Conservation (phyloP, 345 rosid species). For the Aethionema arabicum region DNA sequence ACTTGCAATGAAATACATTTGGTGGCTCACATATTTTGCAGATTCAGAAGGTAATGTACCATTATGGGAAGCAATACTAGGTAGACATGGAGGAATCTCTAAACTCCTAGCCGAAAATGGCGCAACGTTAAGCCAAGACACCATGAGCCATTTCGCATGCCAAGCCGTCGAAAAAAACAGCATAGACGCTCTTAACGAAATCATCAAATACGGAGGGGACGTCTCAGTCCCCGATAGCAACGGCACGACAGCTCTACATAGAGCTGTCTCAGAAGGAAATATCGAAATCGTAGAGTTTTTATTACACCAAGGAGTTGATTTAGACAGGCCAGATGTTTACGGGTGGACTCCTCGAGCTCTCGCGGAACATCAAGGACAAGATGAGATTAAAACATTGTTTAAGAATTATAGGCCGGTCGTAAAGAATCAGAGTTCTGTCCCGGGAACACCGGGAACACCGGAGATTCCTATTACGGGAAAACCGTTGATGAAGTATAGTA, state of each 20-base stretch:
- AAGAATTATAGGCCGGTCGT: neutral
- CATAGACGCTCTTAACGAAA: constrained; percentile 47
- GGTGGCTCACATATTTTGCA: constrained; percentile 21
- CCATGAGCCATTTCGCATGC: constrained; percentile 52
- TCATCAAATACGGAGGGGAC: constrained; percentile 50
- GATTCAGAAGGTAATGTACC: constrained; percentile 69
- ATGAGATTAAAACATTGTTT: constrained; percentile 49
- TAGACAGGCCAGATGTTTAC: constrained; percentile 46
- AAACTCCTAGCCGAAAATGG: constrained; percentile 54
- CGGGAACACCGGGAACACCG: neutral
- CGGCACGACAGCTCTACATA: constrained; percentile 55
- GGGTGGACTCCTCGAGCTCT: constrained; percentile 67
- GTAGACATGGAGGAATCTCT: constrained; percentile 44
- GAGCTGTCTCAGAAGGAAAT: constrained; percentile 58
- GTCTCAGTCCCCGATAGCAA: constrained; percentile 38
- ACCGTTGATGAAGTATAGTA: constrained; percentile 44
- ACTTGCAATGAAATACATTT: no score
- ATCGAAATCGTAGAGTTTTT: constrained; percentile 54
- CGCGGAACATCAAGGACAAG: constrained; percentile 67
- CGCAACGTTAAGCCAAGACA: constrained; percentile 45
- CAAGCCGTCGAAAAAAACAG: constrained; percentile 50
- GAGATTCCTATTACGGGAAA: constrained; percentile 24
- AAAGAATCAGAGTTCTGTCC: neutral
- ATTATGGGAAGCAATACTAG: constrained; percentile 66
- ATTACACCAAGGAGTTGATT: constrained; percentile 52